A percentile compares a stretch with the other conserved stretches of the same genome.
Evolutionary conservation across 192 early-diverging fungal species (phyloP).

Genomic region (Linnemannia exigua): DNA sequence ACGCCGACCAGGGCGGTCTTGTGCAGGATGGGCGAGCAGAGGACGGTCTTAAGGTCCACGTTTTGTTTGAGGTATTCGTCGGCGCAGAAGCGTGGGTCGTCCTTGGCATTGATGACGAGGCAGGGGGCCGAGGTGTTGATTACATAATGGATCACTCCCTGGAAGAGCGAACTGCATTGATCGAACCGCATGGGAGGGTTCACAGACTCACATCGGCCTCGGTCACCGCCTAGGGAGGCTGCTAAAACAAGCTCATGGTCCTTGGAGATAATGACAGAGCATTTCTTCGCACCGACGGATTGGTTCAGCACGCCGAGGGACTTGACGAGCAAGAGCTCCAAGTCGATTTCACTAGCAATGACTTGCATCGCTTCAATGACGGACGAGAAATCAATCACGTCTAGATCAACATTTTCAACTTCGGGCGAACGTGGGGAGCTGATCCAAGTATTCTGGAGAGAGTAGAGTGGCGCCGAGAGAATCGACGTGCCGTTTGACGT

Average conservation of each 20-base stretch:
- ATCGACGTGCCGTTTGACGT: slow-evolving; percentile 14
- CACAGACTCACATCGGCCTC: slow-evolving; percentile 44
- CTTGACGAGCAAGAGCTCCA: slow-evolving; percentile 44
- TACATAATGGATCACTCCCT: slow-evolving; percentile 53
- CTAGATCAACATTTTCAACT: slow-evolving; percentile 37
- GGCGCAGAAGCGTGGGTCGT: slow-evolving; percentile 51
- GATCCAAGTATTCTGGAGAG: slow-evolving; percentile 37
- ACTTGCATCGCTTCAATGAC: slow-evolving; percentile 59
- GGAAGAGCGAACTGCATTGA: slow-evolving; percentile 36
- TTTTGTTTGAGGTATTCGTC: slow-evolving; percentile 46
- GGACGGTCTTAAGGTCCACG: slow-evolving; percentile 58
- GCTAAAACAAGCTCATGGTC: slow-evolving; percentile 45
- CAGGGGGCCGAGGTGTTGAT: slow-evolving; percentile 35
- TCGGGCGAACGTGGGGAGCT: slow-evolving; percentile 42
- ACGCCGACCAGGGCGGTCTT: slow-evolving; percentile 60
- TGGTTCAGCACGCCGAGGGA: slow-evolving; percentile 46
- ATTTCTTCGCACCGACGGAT: slow-evolving; percentile 30
- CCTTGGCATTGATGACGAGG: slow-evolving; percentile 44
- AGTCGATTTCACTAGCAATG: slow-evolving; percentile 50
- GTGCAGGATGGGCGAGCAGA: slow-evolving; percentile 65
- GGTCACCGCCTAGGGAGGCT: slow-evolving; percentile 25
- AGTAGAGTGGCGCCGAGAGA: slow-evolving; percentile 30
- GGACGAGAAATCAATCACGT: slow-evolving; percentile 48
- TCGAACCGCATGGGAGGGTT: slow-evolving; percentile 38
- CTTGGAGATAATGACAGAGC: slow-evolving; percentile 50